Evolutionary conservation across 75 land plant genomes (phyloP), one percentile per base, ranked within the genome.

Genomic region (Picea sitchensis): DNA sequence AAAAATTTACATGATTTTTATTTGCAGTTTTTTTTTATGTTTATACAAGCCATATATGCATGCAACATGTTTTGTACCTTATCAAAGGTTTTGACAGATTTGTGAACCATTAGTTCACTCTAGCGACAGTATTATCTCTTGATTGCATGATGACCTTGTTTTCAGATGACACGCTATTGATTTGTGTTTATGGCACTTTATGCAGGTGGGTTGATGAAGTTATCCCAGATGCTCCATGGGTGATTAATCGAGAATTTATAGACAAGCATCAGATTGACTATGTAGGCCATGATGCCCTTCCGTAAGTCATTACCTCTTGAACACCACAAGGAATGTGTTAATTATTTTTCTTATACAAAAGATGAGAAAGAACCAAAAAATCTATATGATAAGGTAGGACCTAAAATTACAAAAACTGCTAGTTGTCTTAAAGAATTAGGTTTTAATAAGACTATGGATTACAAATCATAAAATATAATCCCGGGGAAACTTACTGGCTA

Each of bases 181-280:
- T 71, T 71, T 44, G 54, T 71, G 74, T 71, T 2, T n/a, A 2
- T 65, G 83, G 18, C 81, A 31, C 51, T 80, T 14, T 11, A 41
- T 72, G 62, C 87, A 92, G 95, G 76, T 94, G 96, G 96, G 97
- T 92, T 76, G 97, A 94, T 68, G 95, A 92, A 80, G 95, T 92
- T 68, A 85, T 94, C 68, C 87, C 88, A n/a, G 93, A 92, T 89
- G 95, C 93, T 63, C 95, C 96, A 12, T 94, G 95, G 96, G 92
- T 92, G 59, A 67, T 94, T 60, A 87, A 82, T 23, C 86, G 80
- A 73, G 97, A 94, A 44, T 92, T 94, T 75, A 68, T 94, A 58
- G 97, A 94, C 80, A 89, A 92, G 78, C 93, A 94, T 65, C 59
- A 81, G 54, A 92, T 94, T 80, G 97, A 92, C 82, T 94, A 81